Conservation (phyloP, 139 green algal species). For the Astrephomene gubernaculifera region DNA sequence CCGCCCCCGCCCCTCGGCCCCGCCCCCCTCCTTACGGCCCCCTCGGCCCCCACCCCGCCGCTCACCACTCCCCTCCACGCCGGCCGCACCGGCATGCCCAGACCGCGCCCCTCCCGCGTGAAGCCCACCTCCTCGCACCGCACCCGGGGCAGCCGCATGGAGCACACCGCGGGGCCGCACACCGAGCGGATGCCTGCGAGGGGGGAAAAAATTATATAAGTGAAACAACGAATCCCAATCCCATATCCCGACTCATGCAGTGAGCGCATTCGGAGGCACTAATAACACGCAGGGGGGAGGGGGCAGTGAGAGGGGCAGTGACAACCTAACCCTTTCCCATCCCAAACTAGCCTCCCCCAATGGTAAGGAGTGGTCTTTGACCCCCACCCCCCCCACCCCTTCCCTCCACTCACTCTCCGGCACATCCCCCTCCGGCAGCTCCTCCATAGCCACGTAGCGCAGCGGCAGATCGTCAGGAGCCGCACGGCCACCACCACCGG, state of each 20-base stretch:
- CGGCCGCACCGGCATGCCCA: conserved; percentile 66
- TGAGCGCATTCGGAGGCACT: too few relatives aligned
- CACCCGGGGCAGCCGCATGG: conserved; percentile 42
- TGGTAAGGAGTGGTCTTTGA: not conserved
- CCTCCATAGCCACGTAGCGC: conserved; percentile 25
- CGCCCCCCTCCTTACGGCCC: not conserved
- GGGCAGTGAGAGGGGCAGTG: not conserved
- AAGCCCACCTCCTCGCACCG: conserved; percentile 53
- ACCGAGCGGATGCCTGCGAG: conserved; percentile 19
- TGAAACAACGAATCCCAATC: too few relatives aligned
- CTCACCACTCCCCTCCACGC: conserved; percentile 53
- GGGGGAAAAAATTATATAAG: too few relatives aligned
- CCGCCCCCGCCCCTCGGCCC: too few relatives aligned
- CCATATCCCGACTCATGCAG: too few relatives aligned
- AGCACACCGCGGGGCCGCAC: not conserved
- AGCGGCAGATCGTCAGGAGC: conserved; percentile 16
- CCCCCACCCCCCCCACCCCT: not conserved
- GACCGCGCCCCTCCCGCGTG: conserved; percentile 34
- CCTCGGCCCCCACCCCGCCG: not conserved
- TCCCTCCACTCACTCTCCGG: not conserved
- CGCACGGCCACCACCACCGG: not conserved
- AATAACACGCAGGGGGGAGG: not conserved
- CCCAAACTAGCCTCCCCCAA: not conserved
- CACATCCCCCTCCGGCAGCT: conserved; percentile 28
- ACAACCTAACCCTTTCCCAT: not conserved